phyloP scores from a whole-genome alignment of 2,329 filamentous ascomycete genomes.

The Sphaerulina musiva region DNA sequence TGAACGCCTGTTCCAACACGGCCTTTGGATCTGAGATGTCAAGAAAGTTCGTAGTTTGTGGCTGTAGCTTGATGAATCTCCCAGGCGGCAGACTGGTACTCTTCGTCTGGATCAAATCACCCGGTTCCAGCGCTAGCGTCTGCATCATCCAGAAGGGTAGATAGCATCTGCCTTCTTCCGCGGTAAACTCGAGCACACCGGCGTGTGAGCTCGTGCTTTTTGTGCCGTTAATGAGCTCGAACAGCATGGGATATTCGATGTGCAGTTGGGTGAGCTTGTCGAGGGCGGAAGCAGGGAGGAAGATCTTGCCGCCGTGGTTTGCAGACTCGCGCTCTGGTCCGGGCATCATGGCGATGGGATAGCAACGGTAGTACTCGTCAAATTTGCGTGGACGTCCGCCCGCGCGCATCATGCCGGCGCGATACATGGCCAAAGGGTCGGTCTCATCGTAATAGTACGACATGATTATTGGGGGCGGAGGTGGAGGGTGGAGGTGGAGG shows the following conservation, averaged over 20 bases:
- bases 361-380: constrained; percentile 98
- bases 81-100: constrained; percentile 88
- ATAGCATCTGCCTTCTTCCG: constrained; percentile 94
- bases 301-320: constrained; percentile 96
- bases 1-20: constrained; percentile 91
- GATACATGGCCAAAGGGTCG: constrained; percentile 49
- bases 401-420: constrained; percentile 47
- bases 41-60: constrained; percentile 86
- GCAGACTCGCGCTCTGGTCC: constrained; percentile 81
- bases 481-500: background rate
- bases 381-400: constrained; percentile 63
- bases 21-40: constrained; percentile 97
- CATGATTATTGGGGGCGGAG: constrained; percentile 8
- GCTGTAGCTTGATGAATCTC: constrained; percentile 90
- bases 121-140: constrained; percentile 79
- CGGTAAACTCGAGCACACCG: constrained; percentile 93
- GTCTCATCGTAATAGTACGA: constrained; percentile 45
- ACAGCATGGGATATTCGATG: constrained; percentile 94
- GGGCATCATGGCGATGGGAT: constrained; percentile 88
- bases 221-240: constrained; percentile 88
- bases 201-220: constrained; percentile 78
- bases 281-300: constrained; percentile 89
- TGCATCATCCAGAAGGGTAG: constrained; percentile 98
- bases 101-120: constrained; percentile 90
- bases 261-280: constrained; percentile 95